Evolutionary conservation across 768 basidiomycete genomes (phyloP).

Genomic region (Hebeloma cylindrosporum): DNA sequence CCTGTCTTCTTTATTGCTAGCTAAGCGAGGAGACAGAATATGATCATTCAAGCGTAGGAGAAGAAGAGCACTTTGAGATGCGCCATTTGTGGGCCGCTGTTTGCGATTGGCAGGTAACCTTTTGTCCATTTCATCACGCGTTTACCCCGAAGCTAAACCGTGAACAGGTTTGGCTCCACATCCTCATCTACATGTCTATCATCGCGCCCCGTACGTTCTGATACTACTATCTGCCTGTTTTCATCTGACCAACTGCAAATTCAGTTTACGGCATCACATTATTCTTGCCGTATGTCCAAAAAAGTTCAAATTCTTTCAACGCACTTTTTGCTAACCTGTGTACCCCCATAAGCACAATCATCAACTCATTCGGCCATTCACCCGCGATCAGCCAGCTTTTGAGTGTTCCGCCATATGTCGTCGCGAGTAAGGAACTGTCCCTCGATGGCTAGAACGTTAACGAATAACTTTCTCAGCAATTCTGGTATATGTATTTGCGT

Average conservation of each 20-base stretch:
- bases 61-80: conserved; percentile 59
- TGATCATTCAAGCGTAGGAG: conserved; percentile 55
- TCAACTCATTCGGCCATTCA: conserved; percentile 57
- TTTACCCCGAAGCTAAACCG: neutral
- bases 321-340: neutral
- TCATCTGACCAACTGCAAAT: neutral
- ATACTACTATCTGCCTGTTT: neutral
- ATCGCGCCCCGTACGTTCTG: conserved; percentile 53
- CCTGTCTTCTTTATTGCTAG: neutral
- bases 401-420: conserved; percentile 66
- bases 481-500: conserved; percentile 49
- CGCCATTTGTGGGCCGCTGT: conserved; percentile 55
- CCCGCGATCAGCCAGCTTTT: conserved; percentile 60
- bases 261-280: conserved; percentile 65
- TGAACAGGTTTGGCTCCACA: conserved; percentile 49
- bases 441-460: neutral
- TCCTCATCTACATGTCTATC: conserved; percentile 59
- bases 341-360: conserved; percentile 49
- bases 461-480: conserved; percentile 41
- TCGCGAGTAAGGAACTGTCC: conserved; percentile 48
- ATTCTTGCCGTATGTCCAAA: conserved; percentile 66
- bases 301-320: neutral
- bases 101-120: conserved; percentile 60
- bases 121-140: neutral
- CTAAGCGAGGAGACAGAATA: conserved; percentile 37